Evolutionary conservation across 495 filamentous ascomycete species (phyloP).

Genomic region (Neurospora sp.): DNA sequence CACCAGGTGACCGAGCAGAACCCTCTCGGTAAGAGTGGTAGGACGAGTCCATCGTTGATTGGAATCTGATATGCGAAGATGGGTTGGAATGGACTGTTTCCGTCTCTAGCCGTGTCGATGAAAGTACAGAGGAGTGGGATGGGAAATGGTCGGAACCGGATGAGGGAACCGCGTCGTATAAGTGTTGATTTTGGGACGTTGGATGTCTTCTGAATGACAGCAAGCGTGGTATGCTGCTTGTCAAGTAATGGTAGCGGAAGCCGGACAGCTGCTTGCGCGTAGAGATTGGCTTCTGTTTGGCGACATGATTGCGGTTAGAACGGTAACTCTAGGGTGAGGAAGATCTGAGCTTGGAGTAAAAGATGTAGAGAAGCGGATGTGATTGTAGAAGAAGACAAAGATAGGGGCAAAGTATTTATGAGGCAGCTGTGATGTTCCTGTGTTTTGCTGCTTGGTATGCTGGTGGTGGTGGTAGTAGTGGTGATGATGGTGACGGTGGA

Average conservation of each 20-base stretch:
- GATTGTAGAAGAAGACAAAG: slow-evolving; percentile 13
- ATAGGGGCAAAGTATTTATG: slow-evolving; percentile 16
- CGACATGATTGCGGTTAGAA: slow-evolving; percentile 44
- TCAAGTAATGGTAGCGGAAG: slow-evolving; percentile 17
- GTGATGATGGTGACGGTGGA: slow-evolving; percentile 4
- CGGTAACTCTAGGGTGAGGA: slow-evolving; percentile 25
- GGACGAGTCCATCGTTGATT: slow-evolving; percentile 34
- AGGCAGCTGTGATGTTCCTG: slow-evolving; percentile 5
- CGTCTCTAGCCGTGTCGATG: background rate
- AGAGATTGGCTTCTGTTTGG: slow-evolving; percentile 34
- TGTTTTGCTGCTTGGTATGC: background rate
- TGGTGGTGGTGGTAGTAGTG: background rate
- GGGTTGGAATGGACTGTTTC: slow-evolving; percentile 1
- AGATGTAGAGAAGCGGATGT: slow-evolving; percentile 19
- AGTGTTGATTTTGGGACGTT: background rate
- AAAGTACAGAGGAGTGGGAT: background rate
- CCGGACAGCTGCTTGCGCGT: slow-evolving; percentile 14
- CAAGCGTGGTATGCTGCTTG: slow-evolving; percentile 14
- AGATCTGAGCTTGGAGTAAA: slow-evolving; percentile 10
- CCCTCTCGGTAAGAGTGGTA: slow-evolving; percentile 28
- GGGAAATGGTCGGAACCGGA: background rate
- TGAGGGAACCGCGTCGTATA: background rate
- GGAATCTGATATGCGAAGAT: slow-evolving; percentile 2
- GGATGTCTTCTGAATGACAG: background rate
- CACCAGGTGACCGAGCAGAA: slow-evolving; percentile 38